Conservation (phyloP, 495 filamentous ascomycete species). For the Penicillium canescens region DNA sequence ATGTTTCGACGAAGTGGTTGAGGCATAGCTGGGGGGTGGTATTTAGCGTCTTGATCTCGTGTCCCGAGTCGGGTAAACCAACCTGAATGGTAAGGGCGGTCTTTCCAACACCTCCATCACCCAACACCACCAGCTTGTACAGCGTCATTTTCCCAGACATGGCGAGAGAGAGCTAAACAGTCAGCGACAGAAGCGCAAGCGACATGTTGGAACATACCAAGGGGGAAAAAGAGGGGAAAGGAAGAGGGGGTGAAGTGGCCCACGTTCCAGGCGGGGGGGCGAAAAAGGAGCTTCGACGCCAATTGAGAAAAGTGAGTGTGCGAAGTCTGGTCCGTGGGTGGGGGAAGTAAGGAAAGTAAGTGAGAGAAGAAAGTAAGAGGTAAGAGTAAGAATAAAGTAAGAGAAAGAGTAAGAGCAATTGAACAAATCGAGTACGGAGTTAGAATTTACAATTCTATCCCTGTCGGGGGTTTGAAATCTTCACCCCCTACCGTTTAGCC, state of each 20-base stretch:
- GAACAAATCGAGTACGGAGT: no score
- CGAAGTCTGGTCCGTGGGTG: conserved; percentile 19
- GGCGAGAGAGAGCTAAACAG: conserved; percentile 19
- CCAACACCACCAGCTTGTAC: conserved; percentile 98
- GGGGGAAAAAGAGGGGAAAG: conserved; percentile 9
- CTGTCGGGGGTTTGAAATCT: no score
- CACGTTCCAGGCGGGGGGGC: conserved; percentile 12
- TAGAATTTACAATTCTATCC: no score
- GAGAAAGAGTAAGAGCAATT: neutral
- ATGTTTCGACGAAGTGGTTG: conserved; percentile 82
- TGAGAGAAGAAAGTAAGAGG: neutral
- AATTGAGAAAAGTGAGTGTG: conserved; percentile 5
- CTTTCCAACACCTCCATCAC: conserved; percentile 92
- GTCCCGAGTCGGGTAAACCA: conserved; percentile 33
- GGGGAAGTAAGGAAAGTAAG: conserved; percentile 14
- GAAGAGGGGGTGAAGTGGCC: conserved; percentile 7
- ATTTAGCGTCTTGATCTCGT: conserved; percentile 11
- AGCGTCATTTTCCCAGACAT: conserved; percentile 90
- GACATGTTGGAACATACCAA: no score
- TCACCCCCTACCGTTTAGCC: no score
- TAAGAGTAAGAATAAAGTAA: neutral
- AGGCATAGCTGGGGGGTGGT: conserved; percentile 58
- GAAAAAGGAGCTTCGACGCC: conserved; percentile 8
- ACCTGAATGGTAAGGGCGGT: conserved; percentile 98
- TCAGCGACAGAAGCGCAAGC: neutral